Percentiles rank a stretch among this genome's conserved stretches.
Evolutionary conservation across 192 early-diverging fungal genomes (phyloP).

Genomic region (Lunasporangiospora selenospora): DNA sequence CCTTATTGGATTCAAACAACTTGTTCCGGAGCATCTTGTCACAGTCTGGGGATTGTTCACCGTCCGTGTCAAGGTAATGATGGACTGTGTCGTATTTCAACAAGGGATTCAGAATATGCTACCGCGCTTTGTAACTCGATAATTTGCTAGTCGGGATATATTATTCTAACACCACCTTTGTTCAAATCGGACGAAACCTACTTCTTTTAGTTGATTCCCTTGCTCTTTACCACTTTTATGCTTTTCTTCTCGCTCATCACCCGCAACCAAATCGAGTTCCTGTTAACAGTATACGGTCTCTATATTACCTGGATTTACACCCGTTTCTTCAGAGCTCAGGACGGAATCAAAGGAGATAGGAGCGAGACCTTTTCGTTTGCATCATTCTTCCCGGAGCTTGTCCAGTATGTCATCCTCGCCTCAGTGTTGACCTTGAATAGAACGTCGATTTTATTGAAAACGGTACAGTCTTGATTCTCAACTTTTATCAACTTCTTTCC

Average conservation of each 20-base stretch:
- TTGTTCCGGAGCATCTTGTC: slow-evolving; percentile 87
- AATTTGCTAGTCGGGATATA: no score
- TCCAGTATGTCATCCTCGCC: slow-evolving; percentile 62
- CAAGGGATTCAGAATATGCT: no score
- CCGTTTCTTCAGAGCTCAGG: slow-evolving; percentile 84
- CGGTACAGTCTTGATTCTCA: neutral
- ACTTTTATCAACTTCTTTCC: neutral
- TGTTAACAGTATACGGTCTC: slow-evolving; percentile 78
- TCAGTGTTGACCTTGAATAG: no score
- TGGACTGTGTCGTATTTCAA: no score
- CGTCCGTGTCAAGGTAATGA: slow-evolving; percentile 77
- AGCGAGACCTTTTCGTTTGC: slow-evolving; percentile 90
- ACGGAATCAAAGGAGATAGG: slow-evolving; percentile 83
- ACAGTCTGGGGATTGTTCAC: slow-evolving; percentile 69
- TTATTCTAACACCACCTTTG: no score
- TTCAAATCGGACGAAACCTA: no score
- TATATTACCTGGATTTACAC: slow-evolving; percentile 82
- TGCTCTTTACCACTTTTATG: slow-evolving; percentile 51
- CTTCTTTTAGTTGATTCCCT: slow-evolving; percentile 52
- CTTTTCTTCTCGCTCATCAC: slow-evolving; percentile 51
- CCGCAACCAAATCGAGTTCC: slow-evolving; percentile 63
- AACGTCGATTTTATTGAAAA: neutral
- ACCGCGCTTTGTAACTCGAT: no score
- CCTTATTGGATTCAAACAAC: slow-evolving; percentile 87
- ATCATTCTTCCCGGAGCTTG: slow-evolving; percentile 88